Percentiles rank a stretch among this genome's conserved stretches.
These are phyloP conservation scores for Xylaria sp. DNA, from an alignment of 2,329 filamentous ascomycete genomes.

Conservation along the genomic window DNA sequence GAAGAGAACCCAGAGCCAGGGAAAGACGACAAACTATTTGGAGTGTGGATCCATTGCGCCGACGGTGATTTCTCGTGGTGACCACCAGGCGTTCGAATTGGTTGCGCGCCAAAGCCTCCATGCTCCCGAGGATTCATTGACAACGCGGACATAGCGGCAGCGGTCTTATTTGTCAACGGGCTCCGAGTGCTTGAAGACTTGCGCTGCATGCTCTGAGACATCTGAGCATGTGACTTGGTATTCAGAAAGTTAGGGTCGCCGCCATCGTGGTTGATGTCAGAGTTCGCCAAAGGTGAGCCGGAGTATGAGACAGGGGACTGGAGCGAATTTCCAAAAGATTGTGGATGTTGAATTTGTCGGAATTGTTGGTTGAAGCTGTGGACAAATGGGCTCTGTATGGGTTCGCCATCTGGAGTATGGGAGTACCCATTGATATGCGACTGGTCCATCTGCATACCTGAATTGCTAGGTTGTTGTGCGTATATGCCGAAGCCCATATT, in stretches of 20 bases:
- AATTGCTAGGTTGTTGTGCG: slow-evolving; percentile 64
- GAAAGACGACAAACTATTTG: slow-evolving; percentile 85
- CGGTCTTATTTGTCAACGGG: slow-evolving; percentile 89
- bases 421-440: slow-evolving; percentile 84
- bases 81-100: slow-evolving; percentile 75
- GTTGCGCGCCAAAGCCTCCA: slow-evolving; percentile 78
- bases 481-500: slow-evolving; percentile 69
- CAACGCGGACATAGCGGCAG: slow-evolving; percentile 73
- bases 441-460: slow-evolving; percentile 71
- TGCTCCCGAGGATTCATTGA: slow-evolving; percentile 76
- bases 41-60: slow-evolving; percentile 90
- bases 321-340: slow-evolving; percentile 65
- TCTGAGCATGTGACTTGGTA: slow-evolving; percentile 67
- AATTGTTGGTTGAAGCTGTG: slow-evolving; percentile 85
- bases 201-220: slow-evolving; percentile 73
- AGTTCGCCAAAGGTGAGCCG: slow-evolving; percentile 61
- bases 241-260: slow-evolving; percentile 67
- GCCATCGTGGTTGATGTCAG: slow-evolving; percentile 62
- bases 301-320: slow-evolving; percentile 64
- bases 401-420: slow-evolving; percentile 89
- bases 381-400: slow-evolving; percentile 90
- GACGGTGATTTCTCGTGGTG: slow-evolving; percentile 84
- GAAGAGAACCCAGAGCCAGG: slow-evolving; percentile 91
- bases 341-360: slow-evolving; percentile 71
- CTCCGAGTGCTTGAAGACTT: slow-evolving; percentile 80